Evolutionary conservation across 768 basidiomycete species (phyloP), one percentile per base, ranked within the genome.

Genomic region (Tylopilus subfusipes): DNA sequence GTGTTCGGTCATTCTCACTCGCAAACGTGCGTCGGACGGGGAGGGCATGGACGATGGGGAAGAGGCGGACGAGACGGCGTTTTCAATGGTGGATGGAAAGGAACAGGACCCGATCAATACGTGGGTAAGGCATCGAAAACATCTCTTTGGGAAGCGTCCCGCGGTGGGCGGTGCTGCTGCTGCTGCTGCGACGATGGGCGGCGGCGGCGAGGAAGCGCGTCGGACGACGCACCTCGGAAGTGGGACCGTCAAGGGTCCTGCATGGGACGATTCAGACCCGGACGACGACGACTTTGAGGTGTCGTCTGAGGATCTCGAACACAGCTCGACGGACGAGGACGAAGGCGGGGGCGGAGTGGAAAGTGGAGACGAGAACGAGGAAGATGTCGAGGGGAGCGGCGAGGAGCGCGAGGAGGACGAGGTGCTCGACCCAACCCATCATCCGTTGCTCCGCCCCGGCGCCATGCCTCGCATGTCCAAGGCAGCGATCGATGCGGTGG

Each of bases 401-500:
- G 75, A 72, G 27, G 77, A 72, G 24, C 65, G 62, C 3, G 76
- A 73, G 5, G 75, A 73, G n/a, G 36, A 38, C 7, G 36, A 38
- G 25, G 78, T 78, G 43, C 71, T 89, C 19, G 75, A 81, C 40
- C 78, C 78, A 5, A 75, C 75, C 21, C 74, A 76, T 42, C 88
- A 89, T 65, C 86, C 86, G 2, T 68, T 88, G 2, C 68, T 89
- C 52, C 75, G 78, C 13, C 81, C 82, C 0, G 87, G 86, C 24
- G 84, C 85, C 12, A 78, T 89, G 77, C 85, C 84, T 5, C 73
- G 75, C 43, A 84, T 88, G 81, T 83, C 82, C n/a, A 79, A 77
- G 48, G 82, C 83, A 3, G 81, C 81, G 2, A 73, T 88, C 42
- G 76, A 86, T n/a, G 78, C 81, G 73, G 85, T 80, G 4, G 80